Percentiles rank a stretch among this genome's conserved stretches.
Conservation (phyloP, 2,329 filamentous ascomycete genomes). For the Thelonectria blattea region DNA sequence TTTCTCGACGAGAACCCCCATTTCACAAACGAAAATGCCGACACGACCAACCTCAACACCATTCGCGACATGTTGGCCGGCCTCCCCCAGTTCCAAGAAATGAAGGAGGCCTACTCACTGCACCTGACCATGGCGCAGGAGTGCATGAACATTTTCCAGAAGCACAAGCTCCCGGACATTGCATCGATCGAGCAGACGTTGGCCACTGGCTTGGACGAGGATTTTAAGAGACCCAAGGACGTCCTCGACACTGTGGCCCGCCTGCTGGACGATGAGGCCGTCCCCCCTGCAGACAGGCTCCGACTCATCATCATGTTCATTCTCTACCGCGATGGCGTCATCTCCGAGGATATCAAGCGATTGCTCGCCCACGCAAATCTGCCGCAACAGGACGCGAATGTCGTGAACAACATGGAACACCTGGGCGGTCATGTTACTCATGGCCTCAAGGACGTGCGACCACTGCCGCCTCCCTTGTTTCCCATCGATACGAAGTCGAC, state of each 20-base stretch:
- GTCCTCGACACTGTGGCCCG: constrained; percentile 84
- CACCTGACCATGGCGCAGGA: constrained; percentile 97
- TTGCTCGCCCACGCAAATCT: constrained; percentile 84
- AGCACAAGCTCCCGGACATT: constrained; percentile 83
- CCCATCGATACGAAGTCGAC: constrained; percentile 64
- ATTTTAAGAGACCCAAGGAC: constrained; percentile 89
- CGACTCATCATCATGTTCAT: constrained; percentile 86
- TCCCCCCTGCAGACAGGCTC: constrained; percentile 75
- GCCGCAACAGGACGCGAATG: constrained; percentile 73
- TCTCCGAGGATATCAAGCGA: constrained; percentile 82
- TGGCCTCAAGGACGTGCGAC: constrained; percentile 76
- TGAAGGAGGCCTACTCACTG: constrained; percentile 93
- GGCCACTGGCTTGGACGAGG: constrained; percentile 91
- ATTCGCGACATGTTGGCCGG: constrained; percentile 98
- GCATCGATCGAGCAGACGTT: constrained; percentile 89
- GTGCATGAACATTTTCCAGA: constrained; percentile 92
- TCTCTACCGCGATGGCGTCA: constrained; percentile 83
- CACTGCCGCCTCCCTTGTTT: constrained; percentile 72
- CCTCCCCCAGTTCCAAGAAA: constrained; percentile 90
- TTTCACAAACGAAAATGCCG: constrained; percentile 76
- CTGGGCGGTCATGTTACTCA: constrained; percentile 77
- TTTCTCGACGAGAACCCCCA: constrained; percentile 92
- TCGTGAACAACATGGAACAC: constrained; percentile 78
- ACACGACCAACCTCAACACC: constrained; percentile 80
- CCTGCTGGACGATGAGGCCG: constrained; percentile 83